These are phyloP conservation scores for Leccinum variicolor DNA, from an alignment of 768 basidiomycete species.

Conservation along the genomic window DNA sequence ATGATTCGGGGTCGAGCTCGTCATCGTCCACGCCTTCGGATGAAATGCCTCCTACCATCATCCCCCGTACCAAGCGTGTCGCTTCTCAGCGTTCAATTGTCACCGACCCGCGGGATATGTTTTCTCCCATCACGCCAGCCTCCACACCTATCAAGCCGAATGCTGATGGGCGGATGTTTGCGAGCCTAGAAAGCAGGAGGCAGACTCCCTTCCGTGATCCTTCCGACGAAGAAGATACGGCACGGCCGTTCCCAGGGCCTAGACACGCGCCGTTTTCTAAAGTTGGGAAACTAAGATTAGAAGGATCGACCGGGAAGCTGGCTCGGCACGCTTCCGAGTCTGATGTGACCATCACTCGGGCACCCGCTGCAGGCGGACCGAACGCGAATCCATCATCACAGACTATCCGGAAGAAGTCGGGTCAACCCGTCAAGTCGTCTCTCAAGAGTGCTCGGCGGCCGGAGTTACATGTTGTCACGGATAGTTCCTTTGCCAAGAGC, in stretches of 20 bases:
- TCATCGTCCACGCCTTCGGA: constrained; percentile 38
- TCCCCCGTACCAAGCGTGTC: constrained; percentile 37
- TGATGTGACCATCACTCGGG: not conserved
- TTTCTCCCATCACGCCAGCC: constrained; percentile 42
- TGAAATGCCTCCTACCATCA: constrained; percentile 32
- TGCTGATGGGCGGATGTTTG: constrained; percentile 4
- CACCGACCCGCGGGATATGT: constrained; percentile 20
- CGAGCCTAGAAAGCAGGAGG: constrained; percentile 14
- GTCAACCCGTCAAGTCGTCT: constrained; percentile 89
- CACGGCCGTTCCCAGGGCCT: constrained; percentile 19
- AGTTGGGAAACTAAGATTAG: constrained; percentile 24
- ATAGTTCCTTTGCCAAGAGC: constrained; percentile 53
- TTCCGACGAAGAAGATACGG: constrained; percentile 31
- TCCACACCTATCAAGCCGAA: constrained; percentile 32
- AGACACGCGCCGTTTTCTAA: constrained; percentile 18
- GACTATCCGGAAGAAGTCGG: constrained; percentile 86
- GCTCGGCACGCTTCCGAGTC: constrained; percentile 25
- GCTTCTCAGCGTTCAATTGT: constrained; percentile 26
- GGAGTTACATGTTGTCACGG: constrained; percentile 51
- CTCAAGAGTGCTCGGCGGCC: constrained; percentile 69
- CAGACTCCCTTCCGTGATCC: constrained; percentile 20
- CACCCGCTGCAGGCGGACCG: not conserved
- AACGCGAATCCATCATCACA: constrained; percentile 17
- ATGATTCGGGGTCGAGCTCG: constrained; percentile 32
- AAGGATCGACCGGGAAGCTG: constrained; percentile 19